Conservation (phyloP, 2,329 filamentous ascomycete genomes). For the Hymenotorrendiella dingleyae region DNA sequence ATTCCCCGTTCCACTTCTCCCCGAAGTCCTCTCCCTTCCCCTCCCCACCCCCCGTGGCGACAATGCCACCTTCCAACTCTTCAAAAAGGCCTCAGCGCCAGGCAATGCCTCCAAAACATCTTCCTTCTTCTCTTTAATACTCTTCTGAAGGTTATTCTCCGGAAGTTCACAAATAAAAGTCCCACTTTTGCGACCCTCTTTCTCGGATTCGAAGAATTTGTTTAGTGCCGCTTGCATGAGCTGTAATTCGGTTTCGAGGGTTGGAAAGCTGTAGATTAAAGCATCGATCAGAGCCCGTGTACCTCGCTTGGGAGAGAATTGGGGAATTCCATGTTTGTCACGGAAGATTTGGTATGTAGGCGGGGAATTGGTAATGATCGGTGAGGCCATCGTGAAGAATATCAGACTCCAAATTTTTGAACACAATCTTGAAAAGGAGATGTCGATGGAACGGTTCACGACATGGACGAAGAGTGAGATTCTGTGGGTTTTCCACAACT, state of each 20-base stretch:
- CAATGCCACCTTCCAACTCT: conserved; percentile 10
- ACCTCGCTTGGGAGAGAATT: conserved; percentile 18
- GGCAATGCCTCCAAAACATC: conserved; percentile 6
- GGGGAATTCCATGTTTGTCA: conserved; percentile 18
- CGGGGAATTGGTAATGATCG: conserved; percentile 1
- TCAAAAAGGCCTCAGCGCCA: conserved; percentile 7
- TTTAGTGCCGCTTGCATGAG: conserved; percentile 19
- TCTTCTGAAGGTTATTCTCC: conserved; percentile 15
- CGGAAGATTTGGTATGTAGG: conserved; percentile 17
- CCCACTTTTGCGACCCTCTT: conserved; percentile 4
- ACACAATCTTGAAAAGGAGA: too few species aligned
- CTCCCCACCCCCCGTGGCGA: background rate
- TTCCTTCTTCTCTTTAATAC: conserved; percentile 12
- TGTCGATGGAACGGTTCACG: too few species aligned
- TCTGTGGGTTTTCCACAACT: too few species aligned
- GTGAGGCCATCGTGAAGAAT: conserved; percentile 2
- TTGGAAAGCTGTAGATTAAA: conserved; percentile 15
- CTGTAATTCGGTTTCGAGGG: conserved; percentile 16
- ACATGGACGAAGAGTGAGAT: too few species aligned
- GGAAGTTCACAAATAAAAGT: conserved; percentile 16
- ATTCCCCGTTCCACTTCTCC: conserved; percentile 7
- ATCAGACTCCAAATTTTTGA: too few species aligned
- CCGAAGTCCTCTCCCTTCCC: background rate
- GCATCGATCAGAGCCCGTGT: conserved; percentile 18
- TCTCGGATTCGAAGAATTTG: conserved; percentile 17